phyloP scores from a whole-genome alignment of 805 yeast species.

The Saccharomycopsis fodiens region DNA sequence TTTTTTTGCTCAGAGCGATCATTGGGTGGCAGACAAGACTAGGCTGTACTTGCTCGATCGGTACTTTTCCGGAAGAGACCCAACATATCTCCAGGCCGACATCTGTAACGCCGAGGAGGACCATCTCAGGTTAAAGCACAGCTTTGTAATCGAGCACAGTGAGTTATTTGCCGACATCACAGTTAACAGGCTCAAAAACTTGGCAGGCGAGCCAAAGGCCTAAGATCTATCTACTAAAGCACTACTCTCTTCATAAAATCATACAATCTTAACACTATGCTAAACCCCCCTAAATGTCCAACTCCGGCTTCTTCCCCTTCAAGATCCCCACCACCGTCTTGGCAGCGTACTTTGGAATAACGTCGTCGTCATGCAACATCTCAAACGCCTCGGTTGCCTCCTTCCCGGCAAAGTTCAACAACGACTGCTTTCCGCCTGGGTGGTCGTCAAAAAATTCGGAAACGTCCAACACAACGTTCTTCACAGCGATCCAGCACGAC shows the following conservation, averaged over 20 bases:
- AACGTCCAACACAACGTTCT: constrained; percentile 43
- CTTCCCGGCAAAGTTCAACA: constrained; percentile 38
- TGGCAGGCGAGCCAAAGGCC: neutral
- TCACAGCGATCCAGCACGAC: constrained; percentile 50
- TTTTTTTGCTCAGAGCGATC: constrained; percentile 51
- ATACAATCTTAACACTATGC: neutral
- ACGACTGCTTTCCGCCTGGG: constrained; percentile 59
- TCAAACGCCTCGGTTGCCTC: constrained; percentile 44
- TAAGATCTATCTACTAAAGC: neutral
- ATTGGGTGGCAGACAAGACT: constrained; percentile 53
- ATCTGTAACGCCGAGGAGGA: constrained; percentile 12
- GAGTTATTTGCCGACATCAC: constrained; percentile 16
- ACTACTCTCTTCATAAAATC: neutral
- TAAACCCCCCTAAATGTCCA: constrained; percentile 14
- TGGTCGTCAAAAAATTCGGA: constrained; percentile 38
- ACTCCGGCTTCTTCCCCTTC: constrained; percentile 30
- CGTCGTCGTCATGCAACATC: constrained; percentile 51
- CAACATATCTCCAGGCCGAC: constrained; percentile 1
- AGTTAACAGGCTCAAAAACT: neutral
- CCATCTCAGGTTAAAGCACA: constrained; percentile 11
- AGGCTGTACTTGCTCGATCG: constrained; percentile 26
- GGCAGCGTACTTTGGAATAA: constrained; percentile 41
- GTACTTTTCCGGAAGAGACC: constrained; percentile 5
- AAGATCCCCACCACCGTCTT: constrained; percentile 43
- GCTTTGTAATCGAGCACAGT: constrained; percentile 18